These are phyloP conservation scores for Yamadazyma taylorii DNA, from an alignment of 1,139 yeast species.

Conservation along the genomic window DNA sequence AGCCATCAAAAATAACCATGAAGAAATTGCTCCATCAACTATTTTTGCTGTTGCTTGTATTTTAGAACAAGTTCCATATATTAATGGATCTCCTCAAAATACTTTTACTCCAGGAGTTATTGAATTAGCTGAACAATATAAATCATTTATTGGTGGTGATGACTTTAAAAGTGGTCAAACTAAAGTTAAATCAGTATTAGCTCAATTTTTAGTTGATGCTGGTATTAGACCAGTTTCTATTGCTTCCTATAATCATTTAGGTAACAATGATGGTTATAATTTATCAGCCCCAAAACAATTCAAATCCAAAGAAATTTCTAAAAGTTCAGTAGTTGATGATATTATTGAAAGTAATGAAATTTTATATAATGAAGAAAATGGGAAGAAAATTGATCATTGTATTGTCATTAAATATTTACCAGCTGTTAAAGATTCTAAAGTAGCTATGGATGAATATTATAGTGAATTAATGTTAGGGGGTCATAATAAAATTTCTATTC, in stretches of 20 bases:
- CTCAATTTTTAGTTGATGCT: conserved; percentile 94
- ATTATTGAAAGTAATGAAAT: conserved; percentile 87
- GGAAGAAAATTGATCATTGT: conserved; percentile 85
- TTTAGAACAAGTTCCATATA: conserved; percentile 83
- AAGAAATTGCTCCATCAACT: conserved; percentile 87
- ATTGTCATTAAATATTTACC: conserved; percentile 92
- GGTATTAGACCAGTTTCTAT: conserved; percentile 94
- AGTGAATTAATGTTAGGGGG: conserved; percentile 97
- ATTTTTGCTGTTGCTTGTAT: conserved; percentile 91
- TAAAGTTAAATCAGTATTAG: conserved; percentile 89
- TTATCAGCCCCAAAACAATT: conserved; percentile 90
- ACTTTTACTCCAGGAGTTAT: conserved; percentile 95
- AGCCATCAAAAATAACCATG: conserved; percentile 75
- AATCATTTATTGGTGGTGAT: conserved; percentile 90
- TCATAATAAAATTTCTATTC: conserved; percentile 89
- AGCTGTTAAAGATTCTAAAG: conserved; percentile 95
- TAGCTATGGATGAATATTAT: conserved; percentile 98
- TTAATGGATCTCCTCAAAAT: conserved; percentile 97
- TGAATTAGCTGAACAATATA: conserved; percentile 79
- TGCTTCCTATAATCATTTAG: conserved; percentile 94
- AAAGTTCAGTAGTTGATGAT: conserved; percentile 91
- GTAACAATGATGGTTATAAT: conserved; percentile 95
- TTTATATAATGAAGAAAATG: conserved; percentile 78
- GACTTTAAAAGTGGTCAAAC: conserved; percentile 98
- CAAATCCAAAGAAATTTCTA: conserved; percentile 92